These are phyloP conservation scores for Leccinum barrowsii DNA, from an alignment of 768 basidiomycete genomes.

Conservation along the genomic window DNA sequence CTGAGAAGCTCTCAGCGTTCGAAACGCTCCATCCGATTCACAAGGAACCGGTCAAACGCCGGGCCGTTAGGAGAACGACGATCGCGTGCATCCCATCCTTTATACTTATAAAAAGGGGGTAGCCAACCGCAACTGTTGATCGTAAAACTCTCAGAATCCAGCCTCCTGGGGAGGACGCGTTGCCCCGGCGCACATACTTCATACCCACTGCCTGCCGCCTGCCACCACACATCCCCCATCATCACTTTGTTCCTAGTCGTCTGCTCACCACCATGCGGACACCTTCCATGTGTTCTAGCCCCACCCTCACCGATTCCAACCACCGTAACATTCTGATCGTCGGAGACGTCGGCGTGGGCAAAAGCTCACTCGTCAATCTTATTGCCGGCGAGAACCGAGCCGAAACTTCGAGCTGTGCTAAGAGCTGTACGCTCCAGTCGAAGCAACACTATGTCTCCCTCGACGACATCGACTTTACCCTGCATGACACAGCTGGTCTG, in stretches of 20 bases:
- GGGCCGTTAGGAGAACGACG: neutral
- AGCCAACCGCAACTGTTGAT: too few relatives aligned
- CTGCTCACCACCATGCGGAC: slow-evolving; percentile 8
- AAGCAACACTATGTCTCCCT: slow-evolving; percentile 19
- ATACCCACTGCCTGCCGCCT: neutral
- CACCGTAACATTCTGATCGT: slow-evolving; percentile 27
- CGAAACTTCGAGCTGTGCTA: slow-evolving; percentile 26
- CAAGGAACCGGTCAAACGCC: slow-evolving; percentile 2
- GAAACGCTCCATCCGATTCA: neutral
- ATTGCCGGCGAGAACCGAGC: slow-evolving; percentile 28
- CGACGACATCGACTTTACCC: slow-evolving; percentile 15
- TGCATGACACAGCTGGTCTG: slow-evolving; percentile 28
- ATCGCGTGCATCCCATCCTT: slow-evolving; percentile 2
- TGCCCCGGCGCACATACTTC: neutral
- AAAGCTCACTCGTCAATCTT: slow-evolving; percentile 43
- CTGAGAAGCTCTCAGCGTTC: slow-evolving; percentile 12
- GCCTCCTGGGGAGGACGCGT: slow-evolving; percentile 1
- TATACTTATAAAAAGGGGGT: slow-evolving; percentile 4
- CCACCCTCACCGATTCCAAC: slow-evolving; percentile 5
- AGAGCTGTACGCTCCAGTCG: slow-evolving; percentile 36
- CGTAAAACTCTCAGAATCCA: neutral
- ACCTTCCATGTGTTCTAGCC: slow-evolving; percentile 13
- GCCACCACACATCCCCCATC: neutral
- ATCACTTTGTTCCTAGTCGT: neutral
- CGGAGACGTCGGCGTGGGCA: slow-evolving; percentile 31